phyloP scores from a whole-genome alignment of 176 grass and related monocot genomes.

The Paspalum notatum region DNA sequence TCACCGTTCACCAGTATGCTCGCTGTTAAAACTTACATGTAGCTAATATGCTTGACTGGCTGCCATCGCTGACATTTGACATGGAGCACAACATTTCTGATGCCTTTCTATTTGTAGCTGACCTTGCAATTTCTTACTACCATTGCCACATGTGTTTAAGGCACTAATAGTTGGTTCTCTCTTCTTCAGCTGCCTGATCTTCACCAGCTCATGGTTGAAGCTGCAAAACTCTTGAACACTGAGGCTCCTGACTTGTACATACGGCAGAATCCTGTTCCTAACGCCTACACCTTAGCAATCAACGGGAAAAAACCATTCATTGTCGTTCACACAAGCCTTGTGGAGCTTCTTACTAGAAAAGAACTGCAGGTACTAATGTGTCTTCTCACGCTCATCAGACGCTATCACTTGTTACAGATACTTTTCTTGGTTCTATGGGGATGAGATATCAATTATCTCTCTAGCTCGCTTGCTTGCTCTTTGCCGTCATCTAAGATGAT shows the following conservation, averaged over 20 bases:
- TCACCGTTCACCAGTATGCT: not conserved
- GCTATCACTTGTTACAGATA: not conserved
- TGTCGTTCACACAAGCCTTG: slow-evolving; percentile 89
- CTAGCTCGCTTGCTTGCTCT: too few species aligned
- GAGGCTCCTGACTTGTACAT: slow-evolving; percentile 92
- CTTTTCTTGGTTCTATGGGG: not conserved
- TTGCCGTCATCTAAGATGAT: too few species aligned
- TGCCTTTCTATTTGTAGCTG: not conserved
- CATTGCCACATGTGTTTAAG: too few species aligned
- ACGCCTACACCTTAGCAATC: slow-evolving; percentile 92
- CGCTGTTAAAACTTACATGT: not conserved
- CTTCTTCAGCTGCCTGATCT: slow-evolving; percentile 70
- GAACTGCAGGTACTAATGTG: slow-evolving; percentile 71
- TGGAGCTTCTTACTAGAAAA: slow-evolving; percentile 84
- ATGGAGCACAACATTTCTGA: not conserved
- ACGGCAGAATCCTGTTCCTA: slow-evolving; percentile 84
- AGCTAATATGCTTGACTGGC: not conserved
- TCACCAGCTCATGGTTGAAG: slow-evolving; percentile 64
- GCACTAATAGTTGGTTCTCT: not conserved
- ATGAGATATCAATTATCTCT: not conserved
- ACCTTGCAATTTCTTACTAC: slow-evolving; percentile 9
- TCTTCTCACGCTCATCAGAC: not conserved
- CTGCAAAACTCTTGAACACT: slow-evolving; percentile 70
- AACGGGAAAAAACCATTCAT: slow-evolving; percentile 91
- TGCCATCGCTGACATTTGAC: not conserved